Evolutionary conservation across 805 yeast species (phyloP).

Genomic region (Dipodascus albidus): DNA sequence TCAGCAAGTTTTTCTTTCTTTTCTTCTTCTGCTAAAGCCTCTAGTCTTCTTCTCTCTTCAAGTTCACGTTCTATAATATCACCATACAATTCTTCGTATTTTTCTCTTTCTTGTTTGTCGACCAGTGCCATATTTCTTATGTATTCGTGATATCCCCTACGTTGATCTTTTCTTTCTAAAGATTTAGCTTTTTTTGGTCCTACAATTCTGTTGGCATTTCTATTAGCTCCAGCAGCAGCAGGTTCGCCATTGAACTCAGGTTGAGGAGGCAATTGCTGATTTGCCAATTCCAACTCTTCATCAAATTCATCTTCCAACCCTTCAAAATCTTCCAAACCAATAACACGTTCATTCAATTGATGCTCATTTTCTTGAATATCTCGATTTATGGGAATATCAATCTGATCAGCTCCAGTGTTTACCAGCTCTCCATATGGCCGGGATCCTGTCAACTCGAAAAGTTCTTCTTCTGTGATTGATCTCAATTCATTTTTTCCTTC

Average conservation of each 20-base stretch:
- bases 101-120: background rate
- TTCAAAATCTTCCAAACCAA: background rate
- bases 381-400: too few species aligned
- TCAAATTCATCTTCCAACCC: constrained; percentile 4
- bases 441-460: background rate
- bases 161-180: constrained; percentile 7
- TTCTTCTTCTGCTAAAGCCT: background rate
- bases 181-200: constrained; percentile 7
- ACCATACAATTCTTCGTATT: background rate
- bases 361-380: background rate
- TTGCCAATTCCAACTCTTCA: constrained; percentile 1
- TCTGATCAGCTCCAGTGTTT: too few species aligned
- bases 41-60: background rate
- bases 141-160: constrained; percentile 6
- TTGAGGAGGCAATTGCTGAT: background rate
- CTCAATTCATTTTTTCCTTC: background rate
- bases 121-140: constrained; percentile 2
- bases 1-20: background rate
- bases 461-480: background rate
- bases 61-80: background rate
- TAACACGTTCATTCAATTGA: background rate
- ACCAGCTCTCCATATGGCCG: too few species aligned
- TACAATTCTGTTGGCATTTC: constrained; percentile 4
- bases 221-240: background rate
- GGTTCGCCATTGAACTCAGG: background rate